Evolutionary conservation across 202 grass and related monocot species (phyloP).

Genomic region (Bolboschoenoplectus hybrid): DNA sequence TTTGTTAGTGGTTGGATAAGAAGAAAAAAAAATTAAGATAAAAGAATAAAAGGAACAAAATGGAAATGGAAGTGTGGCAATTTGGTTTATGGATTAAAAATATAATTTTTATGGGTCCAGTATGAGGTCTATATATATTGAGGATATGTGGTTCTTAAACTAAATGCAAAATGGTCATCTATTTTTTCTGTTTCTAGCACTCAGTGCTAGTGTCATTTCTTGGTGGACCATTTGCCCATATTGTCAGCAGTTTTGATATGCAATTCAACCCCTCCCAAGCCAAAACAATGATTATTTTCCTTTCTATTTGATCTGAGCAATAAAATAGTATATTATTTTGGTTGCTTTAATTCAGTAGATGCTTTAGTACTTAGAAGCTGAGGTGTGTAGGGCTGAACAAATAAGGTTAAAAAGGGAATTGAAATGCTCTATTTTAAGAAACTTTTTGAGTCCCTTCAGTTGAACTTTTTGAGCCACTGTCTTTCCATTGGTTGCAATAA

Average conservation of each 20-base stretch:
- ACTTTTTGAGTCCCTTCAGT: background rate
- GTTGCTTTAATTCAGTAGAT: too few relatives aligned
- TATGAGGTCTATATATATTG: background rate
- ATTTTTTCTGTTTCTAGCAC: background rate
- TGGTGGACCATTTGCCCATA: background rate
- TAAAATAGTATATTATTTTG: too few relatives aligned
- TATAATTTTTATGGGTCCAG: background rate
- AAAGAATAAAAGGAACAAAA: background rate
- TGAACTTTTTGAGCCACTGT: too few relatives aligned
- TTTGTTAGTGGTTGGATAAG: too few relatives aligned
- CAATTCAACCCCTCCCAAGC: background rate
- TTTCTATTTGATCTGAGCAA: background rate
- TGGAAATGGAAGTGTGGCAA: background rate
- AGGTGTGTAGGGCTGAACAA: too few relatives aligned
- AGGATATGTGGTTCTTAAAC: background rate
- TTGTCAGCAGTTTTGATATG: background rate
- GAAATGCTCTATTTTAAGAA: background rate
- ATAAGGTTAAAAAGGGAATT: too few relatives aligned
- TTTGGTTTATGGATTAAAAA: background rate
- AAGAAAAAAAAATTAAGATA: too few relatives aligned
- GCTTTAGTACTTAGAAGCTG: too few relatives aligned
- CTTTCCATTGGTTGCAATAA: too few relatives aligned
- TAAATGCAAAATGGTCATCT: background rate
- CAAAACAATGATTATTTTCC: background rate
- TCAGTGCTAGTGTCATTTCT: background rate